Evolutionary conservation across 768 basidiomycete genomes (phyloP).

Genomic region (Suillus tomentosus): DNA sequence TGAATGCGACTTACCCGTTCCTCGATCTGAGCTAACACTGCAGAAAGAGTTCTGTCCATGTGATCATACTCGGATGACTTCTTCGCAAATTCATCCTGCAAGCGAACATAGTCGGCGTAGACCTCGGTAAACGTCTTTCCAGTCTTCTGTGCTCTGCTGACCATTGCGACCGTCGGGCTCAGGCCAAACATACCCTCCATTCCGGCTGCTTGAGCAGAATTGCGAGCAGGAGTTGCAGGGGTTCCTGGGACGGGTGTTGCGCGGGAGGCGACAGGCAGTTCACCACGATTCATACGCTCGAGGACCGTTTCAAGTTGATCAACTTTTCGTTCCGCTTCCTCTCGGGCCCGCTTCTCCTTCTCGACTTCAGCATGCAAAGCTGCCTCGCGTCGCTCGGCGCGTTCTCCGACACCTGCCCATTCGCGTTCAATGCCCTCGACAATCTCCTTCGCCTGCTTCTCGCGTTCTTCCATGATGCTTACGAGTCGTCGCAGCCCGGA

Average conservation of each 20-base stretch:
- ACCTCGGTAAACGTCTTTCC: slow-evolving; percentile 95
- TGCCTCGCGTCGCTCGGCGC: slow-evolving; percentile 67
- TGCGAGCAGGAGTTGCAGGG: slow-evolving; percentile 46
- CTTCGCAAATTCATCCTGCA: slow-evolving; percentile 78
- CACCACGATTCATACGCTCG: slow-evolving; percentile 70
- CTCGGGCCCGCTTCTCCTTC: slow-evolving; percentile 66
- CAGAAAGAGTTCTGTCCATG: slow-evolving; percentile 78
- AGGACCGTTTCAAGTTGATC: slow-evolving; percentile 75
- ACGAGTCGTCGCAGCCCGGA: slow-evolving; percentile 74
- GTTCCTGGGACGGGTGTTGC: slow-evolving; percentile 37
- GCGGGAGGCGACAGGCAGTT: slow-evolving; percentile 59
- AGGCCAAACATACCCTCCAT: slow-evolving; percentile 65
- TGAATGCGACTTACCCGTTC: slow-evolving; percentile 60
- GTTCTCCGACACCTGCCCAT: slow-evolving; percentile 73
- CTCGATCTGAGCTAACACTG: slow-evolving; percentile 87
- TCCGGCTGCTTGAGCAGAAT: slow-evolving; percentile 39
- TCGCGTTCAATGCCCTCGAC: slow-evolving; percentile 84
- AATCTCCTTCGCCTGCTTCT: slow-evolving; percentile 80
- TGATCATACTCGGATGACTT: slow-evolving; percentile 83
- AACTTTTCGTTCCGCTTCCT: slow-evolving; percentile 69
- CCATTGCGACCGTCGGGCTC: slow-evolving; percentile 88
- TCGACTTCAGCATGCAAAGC: slow-evolving; percentile 70
- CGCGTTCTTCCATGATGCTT: slow-evolving; percentile 83
- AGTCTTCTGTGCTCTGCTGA: slow-evolving; percentile 73
- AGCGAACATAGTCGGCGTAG: slow-evolving; percentile 84